A percentile compares a stretch with the other conserved stretches of the same genome.
Conservation (phyloP, 164 flowering plant genomes). For the Pachysandra terminalis region DNA sequence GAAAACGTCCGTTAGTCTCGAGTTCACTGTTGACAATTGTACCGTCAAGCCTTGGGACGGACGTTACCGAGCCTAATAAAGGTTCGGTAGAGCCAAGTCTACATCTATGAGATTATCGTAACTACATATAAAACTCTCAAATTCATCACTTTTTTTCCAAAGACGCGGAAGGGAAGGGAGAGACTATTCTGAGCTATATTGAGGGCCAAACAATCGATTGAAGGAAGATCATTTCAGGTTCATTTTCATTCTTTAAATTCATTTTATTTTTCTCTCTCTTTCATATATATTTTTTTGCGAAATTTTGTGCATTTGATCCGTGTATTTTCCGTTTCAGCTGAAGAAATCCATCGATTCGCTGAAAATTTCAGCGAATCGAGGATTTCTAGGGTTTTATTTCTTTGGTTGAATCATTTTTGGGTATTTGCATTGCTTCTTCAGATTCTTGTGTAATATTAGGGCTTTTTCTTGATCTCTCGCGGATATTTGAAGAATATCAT, state of each 20-base stretch:
- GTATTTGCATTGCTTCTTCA: neutral
- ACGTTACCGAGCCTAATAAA: conserved; percentile 11
- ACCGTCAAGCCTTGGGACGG: neutral
- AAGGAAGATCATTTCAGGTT: conserved; percentile 6
- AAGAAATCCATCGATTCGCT: conserved; percentile 4
- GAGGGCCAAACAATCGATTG: conserved; percentile 1
- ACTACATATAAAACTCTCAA: neutral
- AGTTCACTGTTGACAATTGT: neutral
- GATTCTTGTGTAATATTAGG: neutral
- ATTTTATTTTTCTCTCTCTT: neutral
- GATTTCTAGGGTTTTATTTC: conserved; percentile 5
- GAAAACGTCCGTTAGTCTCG: neutral
- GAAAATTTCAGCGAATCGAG: conserved; percentile 1
- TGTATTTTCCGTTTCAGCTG: neutral
- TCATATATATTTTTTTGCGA: neutral
- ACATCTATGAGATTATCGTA: neutral
- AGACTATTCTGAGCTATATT: conserved; percentile 4
- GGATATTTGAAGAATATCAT: neutral
- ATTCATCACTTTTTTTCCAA: neutral
- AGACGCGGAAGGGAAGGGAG: conserved; percentile 1
- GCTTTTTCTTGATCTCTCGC: neutral
- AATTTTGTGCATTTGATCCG: neutral
- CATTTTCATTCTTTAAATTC: neutral
- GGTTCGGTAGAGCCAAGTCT: conserved; percentile 6
- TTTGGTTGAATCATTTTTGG: neutral